Evolutionary conservation across 345 rosid species (phyloP), one percentile per base, ranked within the genome.

Genomic region (Ceriops zippeliana): DNA sequence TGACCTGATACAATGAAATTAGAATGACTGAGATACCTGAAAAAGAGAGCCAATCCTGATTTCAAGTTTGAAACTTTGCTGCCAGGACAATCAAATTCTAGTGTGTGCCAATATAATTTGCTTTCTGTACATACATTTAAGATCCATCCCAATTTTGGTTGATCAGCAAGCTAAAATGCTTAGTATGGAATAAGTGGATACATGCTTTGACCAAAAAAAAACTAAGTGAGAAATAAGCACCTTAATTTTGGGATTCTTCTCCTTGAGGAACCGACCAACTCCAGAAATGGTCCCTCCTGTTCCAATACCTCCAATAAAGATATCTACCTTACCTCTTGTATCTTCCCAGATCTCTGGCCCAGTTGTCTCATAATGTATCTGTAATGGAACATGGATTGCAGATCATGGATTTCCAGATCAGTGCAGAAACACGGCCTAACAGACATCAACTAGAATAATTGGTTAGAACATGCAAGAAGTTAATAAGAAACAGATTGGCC

Each of bases 311-410:
- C 70, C 80, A 67, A 76, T 63, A 58, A 76, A 63, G 47, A 76
- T 76, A 67, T 76, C 80, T 26, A 76, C 80, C 68, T 76, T 76
- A 34, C 80, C 80, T 37, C 69, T 76, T 57, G 80, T 76, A 58
- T 76, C 80, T 63, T 76, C 72, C 80, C 80, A 76, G 34, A 76
- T 76, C 68, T 76, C 80, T 16, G 80, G 80, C 9, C 80, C 80
- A 54, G 80, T 76, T 56, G 80, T 76, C 69, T 71, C 75, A 28
- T 71, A 76, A 56, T 76, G 80, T 49, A 76, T 31, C 80, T 76
- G 73, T 63, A 71, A 61, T 3, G 27, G 19, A 54, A 54, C 30
- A 67, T 27, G 56, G 35, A 58, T 28, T 31, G 49, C 20, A 21
- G 16, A 52, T 35, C n/a, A 28, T 32, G 28, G 30, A 3, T 19